These are phyloP conservation scores for Trichopus zeylanicus DNA, from an alignment of 116 monocot genomes.

Conservation along the genomic window DNA sequence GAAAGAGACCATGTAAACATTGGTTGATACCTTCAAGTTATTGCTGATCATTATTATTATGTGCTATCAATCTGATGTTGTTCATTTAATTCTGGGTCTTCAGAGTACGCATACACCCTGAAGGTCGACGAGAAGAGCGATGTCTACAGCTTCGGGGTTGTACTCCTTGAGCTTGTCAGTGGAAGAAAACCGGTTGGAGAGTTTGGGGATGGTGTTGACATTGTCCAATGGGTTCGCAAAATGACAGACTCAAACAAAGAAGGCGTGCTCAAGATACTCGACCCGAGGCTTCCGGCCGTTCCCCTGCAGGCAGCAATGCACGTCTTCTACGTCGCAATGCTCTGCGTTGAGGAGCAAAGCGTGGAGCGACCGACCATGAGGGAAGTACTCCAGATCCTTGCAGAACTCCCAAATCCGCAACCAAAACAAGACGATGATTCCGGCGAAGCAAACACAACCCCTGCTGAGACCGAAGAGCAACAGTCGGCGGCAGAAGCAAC, in stretches of 20 bases:
- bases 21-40: too few species aligned
- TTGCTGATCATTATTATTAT: too few species aligned
- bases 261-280: constrained; percentile 32
- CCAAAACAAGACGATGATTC: constrained; percentile 3
- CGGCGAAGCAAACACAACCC: not conserved
- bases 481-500: not conserved
- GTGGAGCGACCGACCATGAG: constrained; percentile 58
- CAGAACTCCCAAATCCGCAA: constrained; percentile 28
- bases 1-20: too few species aligned
- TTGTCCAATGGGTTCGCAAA: constrained; percentile 78
- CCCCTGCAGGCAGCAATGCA: constrained; percentile 41
- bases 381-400: constrained; percentile 57
- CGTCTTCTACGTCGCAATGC: constrained; percentile 56
- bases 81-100: too few species aligned
- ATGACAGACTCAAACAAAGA: constrained; percentile 54
- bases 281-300: constrained; percentile 31
- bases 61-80: too few species aligned
- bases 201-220: constrained; percentile 62
- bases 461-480: not conserved
- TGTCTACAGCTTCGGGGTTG: constrained; percentile 63
- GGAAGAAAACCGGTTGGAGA: constrained; percentile 56
- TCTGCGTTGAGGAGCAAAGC: constrained; percentile 56
- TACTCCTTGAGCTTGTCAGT: constrained; percentile 40
- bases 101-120: constrained; percentile 66
- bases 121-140: constrained; percentile 73